Evolutionary conservation across 2,329 filamentous ascomycete species (phyloP).

Genomic region (Aspergillus candidus): DNA sequence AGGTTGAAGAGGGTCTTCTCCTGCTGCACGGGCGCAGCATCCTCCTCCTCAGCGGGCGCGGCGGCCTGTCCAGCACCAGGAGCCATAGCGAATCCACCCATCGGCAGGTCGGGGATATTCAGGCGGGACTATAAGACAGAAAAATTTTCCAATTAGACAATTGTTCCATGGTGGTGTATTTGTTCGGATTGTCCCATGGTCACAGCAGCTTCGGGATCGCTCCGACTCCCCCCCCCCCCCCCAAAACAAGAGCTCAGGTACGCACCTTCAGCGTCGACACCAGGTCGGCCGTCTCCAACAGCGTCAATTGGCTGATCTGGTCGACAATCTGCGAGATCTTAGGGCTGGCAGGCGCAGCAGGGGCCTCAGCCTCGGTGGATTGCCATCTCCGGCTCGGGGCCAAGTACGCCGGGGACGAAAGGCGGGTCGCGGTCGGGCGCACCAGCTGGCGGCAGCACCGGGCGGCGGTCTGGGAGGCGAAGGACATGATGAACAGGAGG

Average conservation of each 20-base stretch:
- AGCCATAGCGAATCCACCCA: slow-evolving; percentile 79
- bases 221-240: background rate
- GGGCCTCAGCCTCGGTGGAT: slow-evolving; percentile 61
- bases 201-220: background rate
- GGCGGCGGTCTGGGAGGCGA: slow-evolving; percentile 36
- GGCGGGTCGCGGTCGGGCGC: slow-evolving; percentile 36
- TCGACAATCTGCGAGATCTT: slow-evolving; percentile 96
- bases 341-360: slow-evolving; percentile 60
- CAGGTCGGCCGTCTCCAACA: slow-evolving; percentile 94
- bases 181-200: no score
- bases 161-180: no score
- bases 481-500: slow-evolving; percentile 30
- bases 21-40: slow-evolving; percentile 79
- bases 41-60: slow-evolving; percentile 63
- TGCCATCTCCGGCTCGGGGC: slow-evolving; percentile 68
- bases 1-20: slow-evolving; percentile 97
- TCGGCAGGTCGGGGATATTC: slow-evolving; percentile 96
- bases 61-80: slow-evolving; percentile 57
- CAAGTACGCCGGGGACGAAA: slow-evolving; percentile 35
- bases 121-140: slow-evolving; percentile 63
- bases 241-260: slow-evolving; percentile 5
- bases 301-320: slow-evolving; percentile 96
- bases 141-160: background rate
- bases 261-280: slow-evolving; percentile 89
- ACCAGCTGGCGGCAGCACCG: slow-evolving; percentile 40